Base-by-base conservation (phyloP, 106 monocot genomes). In the Dioscorea alata region DNA sequence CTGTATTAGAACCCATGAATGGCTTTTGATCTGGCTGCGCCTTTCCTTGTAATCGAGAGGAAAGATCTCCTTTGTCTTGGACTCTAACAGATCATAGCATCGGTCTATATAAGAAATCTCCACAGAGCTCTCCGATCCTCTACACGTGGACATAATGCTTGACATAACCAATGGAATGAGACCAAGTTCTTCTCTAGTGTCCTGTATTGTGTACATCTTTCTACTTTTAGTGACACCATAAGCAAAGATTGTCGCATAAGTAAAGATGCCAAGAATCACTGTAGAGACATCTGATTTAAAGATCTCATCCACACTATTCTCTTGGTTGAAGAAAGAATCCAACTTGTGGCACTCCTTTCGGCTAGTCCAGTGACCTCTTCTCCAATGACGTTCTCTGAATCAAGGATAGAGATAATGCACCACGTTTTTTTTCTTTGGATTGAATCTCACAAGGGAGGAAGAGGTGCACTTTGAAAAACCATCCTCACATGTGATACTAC, bases 171-270 rank as follows among this genome's bases (percentile, higher is more conserved):
- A 62, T 0, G 85, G 85, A 53, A 99, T 92, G 8, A 99, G 57
- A 0, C 97, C 92, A 1, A 76, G 87, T 10, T 85, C 82, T 3
- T 65, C 72, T 52, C 83, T 83, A 18, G 87, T 83, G 0, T 92
- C 96, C 86, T 97, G 89, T 90, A 99, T 93, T 0, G 97, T 93
- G 75, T 99, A 99, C 34, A 90, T 99, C 66, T 99, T 99, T 12
- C 97, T 92, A 64, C 87, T 93, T 2, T 87, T 87, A 0, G 97
- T 99, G 0, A 90, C 93, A 0, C 92, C 97, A 33, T 93, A 99
- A 0, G 90, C 85, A 52, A 99, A 93, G 21, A 90, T 65, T 0
- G 90, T 99, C 0, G 89, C 83, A 67, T 93, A 16, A 50, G 14
- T 0, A 23, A 90, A 85, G 14, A 93, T 79, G 4, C 79, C 74